Percentiles rank a stretch among this genome's conserved stretches.
These are phyloP conservation scores for Cyclotella choctawhatcheeana DNA, from an alignment of 108 stramenopile genomes.

Conservation along the genomic window DNA sequence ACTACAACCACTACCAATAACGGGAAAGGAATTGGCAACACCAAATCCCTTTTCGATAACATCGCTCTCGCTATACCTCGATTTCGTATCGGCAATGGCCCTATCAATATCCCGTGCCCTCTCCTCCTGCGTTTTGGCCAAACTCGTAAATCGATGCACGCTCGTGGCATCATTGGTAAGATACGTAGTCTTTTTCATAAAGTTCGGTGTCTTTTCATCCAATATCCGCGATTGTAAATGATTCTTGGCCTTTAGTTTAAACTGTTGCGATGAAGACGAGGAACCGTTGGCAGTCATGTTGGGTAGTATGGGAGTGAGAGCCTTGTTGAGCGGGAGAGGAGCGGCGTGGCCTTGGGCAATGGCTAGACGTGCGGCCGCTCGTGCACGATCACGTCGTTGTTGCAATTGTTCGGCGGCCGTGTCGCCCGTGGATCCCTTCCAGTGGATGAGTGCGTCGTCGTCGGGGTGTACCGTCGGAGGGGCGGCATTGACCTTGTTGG, in stretches of 20 bases:
- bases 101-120: slow-evolving; percentile 45
- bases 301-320: slow-evolving; percentile 14
- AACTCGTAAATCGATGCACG: slow-evolving; percentile 86
- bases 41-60: slow-evolving; percentile 49
- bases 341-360: slow-evolving; percentile 54
- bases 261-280: not conserved
- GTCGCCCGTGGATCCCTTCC: slow-evolving; percentile 82
- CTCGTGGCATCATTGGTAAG: slow-evolving; percentile 81
- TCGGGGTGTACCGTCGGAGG: slow-evolving; percentile 57
- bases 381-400: slow-evolving; percentile 58
- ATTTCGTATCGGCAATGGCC: slow-evolving; percentile 38
- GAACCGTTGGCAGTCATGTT: not conserved
- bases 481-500: not conserved
- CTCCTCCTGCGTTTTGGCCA: slow-evolving; percentile 72
- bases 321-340: not conserved
- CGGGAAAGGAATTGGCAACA: slow-evolving; percentile 32
- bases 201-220: slow-evolving; percentile 69
- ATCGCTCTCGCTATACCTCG: slow-evolving; percentile 38
- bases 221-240: slow-evolving; percentile 78
- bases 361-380: slow-evolving; percentile 74
- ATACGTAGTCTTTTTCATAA: slow-evolving; percentile 92
- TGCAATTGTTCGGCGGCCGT: slow-evolving; percentile 75
- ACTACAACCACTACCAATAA: not conserved
- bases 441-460: slow-evolving; percentile 77
- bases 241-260: slow-evolving; percentile 58